phyloP scores from a whole-genome alignment of 73 alveolate species.

The Strombidium stylifer region DNA sequence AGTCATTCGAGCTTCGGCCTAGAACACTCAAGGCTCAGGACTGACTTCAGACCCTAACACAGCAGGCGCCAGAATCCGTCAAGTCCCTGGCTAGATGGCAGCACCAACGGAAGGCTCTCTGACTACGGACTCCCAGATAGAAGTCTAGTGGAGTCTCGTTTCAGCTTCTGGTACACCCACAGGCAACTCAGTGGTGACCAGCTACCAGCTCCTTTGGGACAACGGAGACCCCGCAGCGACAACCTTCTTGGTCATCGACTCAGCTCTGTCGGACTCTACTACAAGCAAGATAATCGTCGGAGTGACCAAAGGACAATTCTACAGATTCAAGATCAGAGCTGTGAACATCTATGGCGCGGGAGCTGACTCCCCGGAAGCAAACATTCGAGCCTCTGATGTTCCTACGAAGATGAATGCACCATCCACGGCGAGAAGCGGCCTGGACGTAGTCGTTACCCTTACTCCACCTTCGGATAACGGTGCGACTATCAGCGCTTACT shows the following conservation, averaged over 20 bases:
- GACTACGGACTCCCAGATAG: conserved; percentile 11
- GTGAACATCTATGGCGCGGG: conserved; percentile 51
- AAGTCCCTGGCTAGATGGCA: conserved; percentile 13
- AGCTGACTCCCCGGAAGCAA: neutral
- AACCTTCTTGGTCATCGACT: neutral
- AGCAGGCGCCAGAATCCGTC: conserved; percentile 12
- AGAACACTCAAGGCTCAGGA: conserved; percentile 19
- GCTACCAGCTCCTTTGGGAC: conserved; percentile 35
- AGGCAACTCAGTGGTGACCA: conserved; percentile 26
- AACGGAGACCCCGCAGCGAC: conserved; percentile 1
- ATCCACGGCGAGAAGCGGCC: neutral
- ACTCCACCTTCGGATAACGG: neutral
- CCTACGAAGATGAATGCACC: too few relatives aligned
- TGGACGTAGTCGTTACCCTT: conserved; percentile 21
- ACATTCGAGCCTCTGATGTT: neutral
- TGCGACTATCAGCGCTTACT: conserved; percentile 6
- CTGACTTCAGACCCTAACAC: neutral
- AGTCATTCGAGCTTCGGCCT: conserved; percentile 1
- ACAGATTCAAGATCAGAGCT: conserved; percentile 46
- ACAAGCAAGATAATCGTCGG: conserved; percentile 12
- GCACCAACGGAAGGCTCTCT: conserved; percentile 13
- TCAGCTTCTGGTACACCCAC: conserved; percentile 14
- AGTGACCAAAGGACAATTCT: conserved; percentile 21
- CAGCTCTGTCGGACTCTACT: too few relatives aligned
- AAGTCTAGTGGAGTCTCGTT: conserved; percentile 25